phyloP scores from a whole-genome alignment of 805 yeast genomes.

The Kodamaea restingae region DNA sequence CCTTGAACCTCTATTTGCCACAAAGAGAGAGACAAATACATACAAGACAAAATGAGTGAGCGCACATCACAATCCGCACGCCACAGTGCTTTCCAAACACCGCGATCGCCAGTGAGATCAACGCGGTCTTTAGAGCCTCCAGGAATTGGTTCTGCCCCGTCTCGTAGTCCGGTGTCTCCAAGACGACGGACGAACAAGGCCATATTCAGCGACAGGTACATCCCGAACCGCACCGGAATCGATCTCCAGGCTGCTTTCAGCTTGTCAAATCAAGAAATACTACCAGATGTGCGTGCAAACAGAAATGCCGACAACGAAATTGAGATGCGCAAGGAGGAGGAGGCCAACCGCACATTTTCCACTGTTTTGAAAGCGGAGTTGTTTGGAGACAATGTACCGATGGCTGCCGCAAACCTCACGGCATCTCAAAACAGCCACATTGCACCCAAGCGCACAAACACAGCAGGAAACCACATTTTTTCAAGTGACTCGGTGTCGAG shows the following conservation, averaged over 20 bases:
- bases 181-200: constrained; percentile 44
- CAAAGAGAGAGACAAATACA: too few species aligned
- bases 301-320: constrained; percentile 50
- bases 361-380: constrained; percentile 83
- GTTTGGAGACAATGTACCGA: constrained; percentile 81
- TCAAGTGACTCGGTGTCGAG: constrained; percentile 7
- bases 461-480: constrained; percentile 15
- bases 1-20: too few species aligned
- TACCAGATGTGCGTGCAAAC: constrained; percentile 31
- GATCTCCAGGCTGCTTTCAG: constrained; percentile 84
- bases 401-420: constrained; percentile 36
- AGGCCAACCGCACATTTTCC: constrained; percentile 83
- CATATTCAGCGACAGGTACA: constrained; percentile 76
- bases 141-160: constrained; percentile 24
- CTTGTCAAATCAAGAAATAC: constrained; percentile 43
- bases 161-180: constrained; percentile 41
- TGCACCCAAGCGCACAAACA: constrained; percentile 13
- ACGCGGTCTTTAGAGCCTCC: constrained; percentile 39
- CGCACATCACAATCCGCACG: neutral
- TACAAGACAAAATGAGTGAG: constrained; percentile 4
- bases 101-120: constrained; percentile 40
- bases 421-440: constrained; percentile 2
- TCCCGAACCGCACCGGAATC: constrained; percentile 82
- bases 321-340: constrained; percentile 66
- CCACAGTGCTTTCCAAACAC: constrained; percentile 28